Evolutionary conservation across 1,284 basidiomycete genomes (phyloP), one percentile per base, ranked within the genome.

Genomic region (Malassezia sp.): DNA sequence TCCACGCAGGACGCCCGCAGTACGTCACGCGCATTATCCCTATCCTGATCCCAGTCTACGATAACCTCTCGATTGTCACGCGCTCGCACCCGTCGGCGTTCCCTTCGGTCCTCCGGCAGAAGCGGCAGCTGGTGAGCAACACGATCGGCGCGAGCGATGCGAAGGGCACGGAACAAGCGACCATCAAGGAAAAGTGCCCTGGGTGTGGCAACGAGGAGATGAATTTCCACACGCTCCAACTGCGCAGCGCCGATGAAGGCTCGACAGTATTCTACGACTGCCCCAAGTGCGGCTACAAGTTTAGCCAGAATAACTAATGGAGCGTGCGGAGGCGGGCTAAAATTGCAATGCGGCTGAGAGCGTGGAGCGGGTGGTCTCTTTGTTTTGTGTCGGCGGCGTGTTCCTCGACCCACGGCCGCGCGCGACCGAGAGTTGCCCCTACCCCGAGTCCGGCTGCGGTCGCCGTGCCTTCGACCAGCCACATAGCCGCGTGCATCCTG

Each of bases 171-270:
- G 53, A 65, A 27, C 46, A 53, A 42, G 60, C 59, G 12, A 62
- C 93, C 84, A 85, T 88, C 28, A 81, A 84, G 43, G 91, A 96
- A 72, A 84, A 83, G 71, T 97, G 93, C 68, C 87, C 87, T 0
- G 78, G 79, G 40, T 97, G 91, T 64, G 85, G 85, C 9, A 60
- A 69, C 41, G 63, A 70, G 30, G 70, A 73, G 52, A 70, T 73
- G 71, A 61, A 61, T 43, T 73, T 71, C 58, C 66, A 72, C 53
- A 73, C 72, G n/a, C 64, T 73, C 41, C 73, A 74, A 57, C 52
- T 73, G 28, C 60, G 73, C 20, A 70, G 65, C 23, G 73, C 73
- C 9, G 72, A 73, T 49, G 72, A 73, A 54, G 72, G 72, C 41
- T 58, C 59, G 32, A 71, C 68, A 17, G 63, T 71, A 31, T 71